phyloP scores from a whole-genome alignment of 805 yeast species.

The Saccharomycopsis capsularis region DNA sequence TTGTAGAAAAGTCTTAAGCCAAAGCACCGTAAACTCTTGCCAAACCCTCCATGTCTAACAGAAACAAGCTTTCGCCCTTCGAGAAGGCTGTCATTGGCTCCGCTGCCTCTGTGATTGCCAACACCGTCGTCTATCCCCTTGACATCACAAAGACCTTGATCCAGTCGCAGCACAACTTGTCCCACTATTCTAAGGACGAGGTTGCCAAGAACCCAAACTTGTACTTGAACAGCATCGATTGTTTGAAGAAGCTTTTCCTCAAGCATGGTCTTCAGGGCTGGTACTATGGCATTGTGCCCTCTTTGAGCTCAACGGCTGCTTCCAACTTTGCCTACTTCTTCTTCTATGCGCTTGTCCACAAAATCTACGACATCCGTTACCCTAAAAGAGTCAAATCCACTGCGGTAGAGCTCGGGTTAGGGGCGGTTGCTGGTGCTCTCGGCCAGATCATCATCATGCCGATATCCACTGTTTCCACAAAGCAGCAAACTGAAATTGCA shows the following conservation, averaged over 20 bases:
- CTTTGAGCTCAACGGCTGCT: slow-evolving; percentile 63
- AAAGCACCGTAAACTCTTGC: not conserved
- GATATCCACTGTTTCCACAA: slow-evolving; percentile 65
- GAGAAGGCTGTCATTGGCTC: slow-evolving; percentile 83
- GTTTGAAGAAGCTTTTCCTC: slow-evolving; percentile 48
- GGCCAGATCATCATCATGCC: slow-evolving; percentile 81
- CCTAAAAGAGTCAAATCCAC: slow-evolving; percentile 43
- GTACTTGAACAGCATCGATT: slow-evolving; percentile 58
- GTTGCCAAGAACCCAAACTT: slow-evolving; percentile 25
- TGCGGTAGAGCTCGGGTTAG: slow-evolving; percentile 60
- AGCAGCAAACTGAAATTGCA: slow-evolving; percentile 49
- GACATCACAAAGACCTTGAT: slow-evolving; percentile 72
- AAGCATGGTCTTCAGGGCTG: slow-evolving; percentile 60
- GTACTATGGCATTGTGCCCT: slow-evolving; percentile 65
- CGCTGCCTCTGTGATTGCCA: slow-evolving; percentile 73
- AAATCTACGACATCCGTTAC: slow-evolving; percentile 39
- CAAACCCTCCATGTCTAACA: slow-evolving; percentile 21
- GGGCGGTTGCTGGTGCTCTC: slow-evolving; percentile 76
- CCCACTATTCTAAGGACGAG: slow-evolving; percentile 22
- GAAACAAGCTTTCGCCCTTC: slow-evolving; percentile 41
- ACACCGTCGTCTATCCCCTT: slow-evolving; percentile 70
- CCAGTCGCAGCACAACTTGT: slow-evolving; percentile 49
- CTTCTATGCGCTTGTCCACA: slow-evolving; percentile 74
- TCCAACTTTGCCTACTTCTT: slow-evolving; percentile 80
- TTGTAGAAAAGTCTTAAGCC: not conserved